Percentiles rank a stretch among this genome's conserved stretches.
Conservation (phyloP, 192 early-diverging fungal species). For the Coemansia sp. region DNA sequence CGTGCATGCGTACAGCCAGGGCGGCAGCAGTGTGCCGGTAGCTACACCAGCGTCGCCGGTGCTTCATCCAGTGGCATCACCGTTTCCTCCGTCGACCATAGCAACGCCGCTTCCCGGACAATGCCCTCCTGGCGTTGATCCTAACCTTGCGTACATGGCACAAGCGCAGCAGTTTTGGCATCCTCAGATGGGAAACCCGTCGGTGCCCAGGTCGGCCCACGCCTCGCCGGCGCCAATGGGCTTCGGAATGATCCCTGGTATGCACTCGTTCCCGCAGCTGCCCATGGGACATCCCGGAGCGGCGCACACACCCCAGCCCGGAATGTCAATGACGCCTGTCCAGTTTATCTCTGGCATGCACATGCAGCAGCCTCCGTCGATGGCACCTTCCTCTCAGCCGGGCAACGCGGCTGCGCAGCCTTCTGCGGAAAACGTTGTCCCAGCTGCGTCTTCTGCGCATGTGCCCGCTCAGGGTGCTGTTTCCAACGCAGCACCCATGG, state of each 20-base stretch:
- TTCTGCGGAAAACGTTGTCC: neutral
- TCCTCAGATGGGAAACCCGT: constrained; percentile 16
- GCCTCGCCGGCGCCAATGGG: constrained; percentile 40
- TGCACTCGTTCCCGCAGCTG: constrained; percentile 43
- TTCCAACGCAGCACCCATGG: neutral
- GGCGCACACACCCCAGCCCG: constrained; percentile 10
- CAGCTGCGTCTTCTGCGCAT: neutral
- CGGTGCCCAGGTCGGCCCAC: constrained; percentile 22
- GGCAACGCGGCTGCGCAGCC: no score
- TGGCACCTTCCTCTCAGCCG: neutral
- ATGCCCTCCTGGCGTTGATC: constrained; percentile 5
- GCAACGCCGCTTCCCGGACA: constrained; percentile 47
- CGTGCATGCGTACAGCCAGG: constrained; percentile 4
- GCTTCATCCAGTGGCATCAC: constrained; percentile 43
- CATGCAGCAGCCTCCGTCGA: constrained; percentile 9
- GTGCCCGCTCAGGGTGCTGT: neutral
- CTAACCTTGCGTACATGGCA: constrained; percentile 13
- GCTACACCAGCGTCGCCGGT: constrained; percentile 29
- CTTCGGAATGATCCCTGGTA: constrained; percentile 28
- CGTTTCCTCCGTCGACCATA: constrained; percentile 50
- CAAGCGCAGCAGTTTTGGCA: constrained; percentile 31
- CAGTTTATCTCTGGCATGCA: constrained; percentile 9
- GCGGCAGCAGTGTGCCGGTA: constrained; percentile 6
- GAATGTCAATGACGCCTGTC: constrained; percentile 9
- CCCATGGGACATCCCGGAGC: constrained; percentile 14